A percentile compares a stretch with the other conserved stretches of the same genome.
Evolutionary conservation across 495 filamentous ascomycete species (phyloP).

Genomic region (Bacidia gigantensis): DNA sequence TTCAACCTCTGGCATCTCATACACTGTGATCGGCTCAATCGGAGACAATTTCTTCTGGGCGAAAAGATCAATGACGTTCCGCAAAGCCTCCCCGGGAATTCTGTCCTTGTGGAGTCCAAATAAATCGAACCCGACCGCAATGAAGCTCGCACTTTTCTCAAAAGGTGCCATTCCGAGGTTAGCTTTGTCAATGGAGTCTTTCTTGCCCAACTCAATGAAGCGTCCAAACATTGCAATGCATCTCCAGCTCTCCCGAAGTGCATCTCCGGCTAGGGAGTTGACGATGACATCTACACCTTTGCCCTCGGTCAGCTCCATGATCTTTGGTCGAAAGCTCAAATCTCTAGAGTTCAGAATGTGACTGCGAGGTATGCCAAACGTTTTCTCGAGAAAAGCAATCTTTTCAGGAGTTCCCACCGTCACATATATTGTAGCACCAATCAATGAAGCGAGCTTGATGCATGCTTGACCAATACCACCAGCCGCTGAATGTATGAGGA

Average conservation of each 20-base stretch:
- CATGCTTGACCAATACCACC: constrained; percentile 44
- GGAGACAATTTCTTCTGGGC: neutral
- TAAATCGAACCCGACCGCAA: constrained; percentile 33
- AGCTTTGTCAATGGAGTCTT: constrained; percentile 25
- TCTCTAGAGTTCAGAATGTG: constrained; percentile 16
- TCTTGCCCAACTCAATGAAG: constrained; percentile 30
- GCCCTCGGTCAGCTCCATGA: constrained; percentile 7
- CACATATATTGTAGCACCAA: constrained; percentile 38
- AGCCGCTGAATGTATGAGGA: constrained; percentile 42
- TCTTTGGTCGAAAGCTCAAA: neutral
- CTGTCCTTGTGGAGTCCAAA: constrained; percentile 27
- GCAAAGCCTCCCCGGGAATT: constrained; percentile 24
- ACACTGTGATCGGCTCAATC: constrained; percentile 5
- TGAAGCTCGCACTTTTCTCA: constrained; percentile 18
- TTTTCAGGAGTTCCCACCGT: constrained; percentile 14
- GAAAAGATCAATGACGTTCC: constrained; percentile 21
- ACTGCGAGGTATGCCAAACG: constrained; percentile 9
- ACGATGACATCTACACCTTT: constrained; percentile 14
- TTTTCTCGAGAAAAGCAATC: constrained; percentile 7
- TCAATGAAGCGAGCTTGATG: constrained; percentile 36
- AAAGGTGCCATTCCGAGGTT: constrained; percentile 9
- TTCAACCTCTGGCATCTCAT: constrained; percentile 24
- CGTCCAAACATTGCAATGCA: constrained; percentile 34
- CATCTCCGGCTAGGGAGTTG: constrained; percentile 11
- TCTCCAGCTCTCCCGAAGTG: constrained; percentile 9